Percentiles rank a stretch among this genome's conserved stretches.
phyloP scores from a whole-genome alignment of 2,329 filamentous ascomycete species.

The Cladosporium sp. region DNA sequence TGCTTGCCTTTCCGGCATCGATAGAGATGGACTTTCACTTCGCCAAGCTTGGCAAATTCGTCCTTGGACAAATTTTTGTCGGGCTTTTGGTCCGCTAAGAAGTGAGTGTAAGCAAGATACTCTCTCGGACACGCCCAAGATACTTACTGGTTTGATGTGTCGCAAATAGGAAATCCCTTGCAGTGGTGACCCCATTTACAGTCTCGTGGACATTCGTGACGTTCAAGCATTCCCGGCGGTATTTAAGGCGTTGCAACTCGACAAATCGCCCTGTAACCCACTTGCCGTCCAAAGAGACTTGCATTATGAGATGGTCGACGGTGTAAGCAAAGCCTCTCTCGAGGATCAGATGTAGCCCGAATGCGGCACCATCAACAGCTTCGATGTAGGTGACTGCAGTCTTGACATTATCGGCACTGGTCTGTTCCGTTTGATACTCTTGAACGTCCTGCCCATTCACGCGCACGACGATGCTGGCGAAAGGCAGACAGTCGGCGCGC shows the following conservation, averaged over 20 bases:
- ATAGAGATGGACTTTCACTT: constrained; percentile 11
- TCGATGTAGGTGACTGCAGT: constrained; percentile 16
- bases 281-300: constrained; percentile 17
- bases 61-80: not conserved
- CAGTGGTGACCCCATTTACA: not conserved
- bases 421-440: constrained; percentile 17
- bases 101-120: not conserved
- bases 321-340: not conserved
- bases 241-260: too few species aligned
- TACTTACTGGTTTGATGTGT: constrained; percentile 16
- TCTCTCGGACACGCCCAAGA: too few species aligned
- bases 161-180: constrained; percentile 15
- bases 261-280: not conserved
- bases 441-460: constrained; percentile 9
- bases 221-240: too few species aligned
- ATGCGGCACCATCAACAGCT: constrained; percentile 13
- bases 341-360: not conserved
- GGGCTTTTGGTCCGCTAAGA: constrained; percentile 1
- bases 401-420: constrained; percentile 4
- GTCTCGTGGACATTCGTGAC: too few species aligned
- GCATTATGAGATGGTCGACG: constrained; percentile 5
- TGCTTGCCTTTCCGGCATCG: not conserved
- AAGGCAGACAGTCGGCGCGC: constrained; percentile 2
- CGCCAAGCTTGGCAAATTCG: constrained; percentile 14
- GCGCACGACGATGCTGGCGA: constrained; percentile 11